These are phyloP conservation scores for Talaromyces piceae DNA, from an alignment of 2,329 filamentous ascomycete genomes.

Conservation along the genomic window DNA sequence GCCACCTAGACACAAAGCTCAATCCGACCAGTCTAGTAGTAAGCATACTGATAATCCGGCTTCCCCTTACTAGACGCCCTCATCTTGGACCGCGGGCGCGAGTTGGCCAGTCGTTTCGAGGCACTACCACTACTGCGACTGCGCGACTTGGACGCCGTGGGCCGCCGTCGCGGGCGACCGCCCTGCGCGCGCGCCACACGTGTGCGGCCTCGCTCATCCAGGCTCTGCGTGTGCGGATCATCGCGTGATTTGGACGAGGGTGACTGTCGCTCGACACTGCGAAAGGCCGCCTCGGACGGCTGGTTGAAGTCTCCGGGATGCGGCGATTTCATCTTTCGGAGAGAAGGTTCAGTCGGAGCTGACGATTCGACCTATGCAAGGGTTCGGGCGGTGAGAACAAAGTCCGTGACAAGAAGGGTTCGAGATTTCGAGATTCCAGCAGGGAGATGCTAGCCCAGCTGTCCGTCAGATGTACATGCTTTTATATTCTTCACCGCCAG, in stretches of 20 bases:
- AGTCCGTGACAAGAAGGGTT: no score
- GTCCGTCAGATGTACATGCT: no score
- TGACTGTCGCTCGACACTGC: slow-evolving; percentile 9
- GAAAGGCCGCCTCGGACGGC: slow-evolving; percentile 9
- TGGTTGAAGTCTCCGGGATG: slow-evolving; percentile 12
- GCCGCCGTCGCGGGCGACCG: background rate
- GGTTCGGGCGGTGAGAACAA: no score
- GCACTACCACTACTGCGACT: slow-evolving; percentile 11
- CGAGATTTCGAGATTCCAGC: no score
- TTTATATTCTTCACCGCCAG: background rate
- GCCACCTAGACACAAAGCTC: no score
- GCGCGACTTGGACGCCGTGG: slow-evolving; percentile 5
- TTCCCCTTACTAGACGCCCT: slow-evolving; percentile 10
- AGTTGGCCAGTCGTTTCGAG: slow-evolving; percentile 7
- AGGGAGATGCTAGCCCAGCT: no score
- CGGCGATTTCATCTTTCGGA: slow-evolving; percentile 5
- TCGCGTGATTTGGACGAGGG: slow-evolving; percentile 4
- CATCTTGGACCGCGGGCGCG: slow-evolving; percentile 11
- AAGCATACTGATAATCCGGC: slow-evolving; percentile 11
- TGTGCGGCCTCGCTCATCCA: slow-evolving; percentile 1
- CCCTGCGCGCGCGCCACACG: slow-evolving; percentile 2
- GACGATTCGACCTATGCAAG: no score
- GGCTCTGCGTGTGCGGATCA: slow-evolving; percentile 9
- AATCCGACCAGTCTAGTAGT: no score
- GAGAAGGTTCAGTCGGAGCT: no score